phyloP scores from a whole-genome alignment of 768 basidiomycete genomes.

The Mycena floridula region DNA sequence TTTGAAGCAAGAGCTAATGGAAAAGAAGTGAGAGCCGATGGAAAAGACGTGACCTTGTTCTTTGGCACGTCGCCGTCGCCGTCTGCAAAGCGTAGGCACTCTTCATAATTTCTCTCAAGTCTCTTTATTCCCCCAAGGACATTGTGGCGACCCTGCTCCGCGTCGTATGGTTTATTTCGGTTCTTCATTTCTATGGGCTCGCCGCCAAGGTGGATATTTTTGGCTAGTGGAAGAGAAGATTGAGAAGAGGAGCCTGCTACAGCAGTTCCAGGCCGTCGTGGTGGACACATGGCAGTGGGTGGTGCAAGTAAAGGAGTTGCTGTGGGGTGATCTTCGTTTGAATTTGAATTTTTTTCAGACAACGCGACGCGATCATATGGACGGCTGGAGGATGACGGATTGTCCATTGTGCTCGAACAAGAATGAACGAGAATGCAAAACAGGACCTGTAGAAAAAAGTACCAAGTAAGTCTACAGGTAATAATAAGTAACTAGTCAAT shows the following conservation, averaged over 20 bases:
- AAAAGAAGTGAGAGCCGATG: slow-evolving; percentile 3
- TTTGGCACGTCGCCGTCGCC: slow-evolving; percentile 60
- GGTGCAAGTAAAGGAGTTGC: too few relatives aligned
- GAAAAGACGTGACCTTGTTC: slow-evolving; percentile 42
- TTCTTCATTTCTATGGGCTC: not conserved
- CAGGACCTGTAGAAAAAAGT: too few relatives aligned
- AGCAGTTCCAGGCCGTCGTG: slow-evolving; percentile 2
- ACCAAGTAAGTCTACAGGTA: too few relatives aligned
- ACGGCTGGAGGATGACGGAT: too few relatives aligned
- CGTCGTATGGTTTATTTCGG: slow-evolving; percentile 15
- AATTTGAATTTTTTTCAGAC: too few relatives aligned
- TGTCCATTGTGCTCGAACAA: too few relatives aligned
- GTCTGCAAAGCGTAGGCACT: slow-evolving; percentile 43
- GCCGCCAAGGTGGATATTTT: slow-evolving; percentile 1
- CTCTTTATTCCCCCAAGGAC: slow-evolving; percentile 41
- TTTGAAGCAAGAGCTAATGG: not conserved
- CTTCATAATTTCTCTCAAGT: slow-evolving; percentile 49
- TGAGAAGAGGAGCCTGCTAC: slow-evolving; percentile 6
- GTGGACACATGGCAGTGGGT: slow-evolving; percentile 11
- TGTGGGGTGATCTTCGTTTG: too few relatives aligned
- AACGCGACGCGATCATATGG: too few relatives aligned
- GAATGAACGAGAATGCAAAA: too few relatives aligned
- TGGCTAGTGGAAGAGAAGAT: slow-evolving; percentile 10
- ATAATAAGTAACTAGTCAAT: too few relatives aligned
- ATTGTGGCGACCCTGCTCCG: slow-evolving; percentile 16